phyloP scores from a whole-genome alignment of 208 protist genomes.

The Endotrypanum monterogeii region DNA sequence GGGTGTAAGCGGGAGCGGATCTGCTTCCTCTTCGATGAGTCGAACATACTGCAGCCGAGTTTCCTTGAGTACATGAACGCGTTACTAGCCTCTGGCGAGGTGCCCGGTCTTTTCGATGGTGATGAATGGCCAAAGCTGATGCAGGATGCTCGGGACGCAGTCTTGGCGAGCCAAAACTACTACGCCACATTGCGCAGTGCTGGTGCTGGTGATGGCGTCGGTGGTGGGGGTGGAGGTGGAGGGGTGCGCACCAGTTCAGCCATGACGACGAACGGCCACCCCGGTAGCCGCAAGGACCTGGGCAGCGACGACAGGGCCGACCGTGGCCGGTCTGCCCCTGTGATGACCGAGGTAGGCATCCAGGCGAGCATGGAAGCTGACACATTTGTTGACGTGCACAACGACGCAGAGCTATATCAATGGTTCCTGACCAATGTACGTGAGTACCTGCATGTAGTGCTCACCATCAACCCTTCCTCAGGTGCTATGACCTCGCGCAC shows the following conservation, averaged over 20 bases:
- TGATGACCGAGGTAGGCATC: slow-evolving; percentile 1
- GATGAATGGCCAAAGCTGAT: slow-evolving; percentile 97
- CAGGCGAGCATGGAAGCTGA: slow-evolving; percentile 20
- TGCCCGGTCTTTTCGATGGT: slow-evolving; percentile 98
- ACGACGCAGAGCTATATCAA: slow-evolving; percentile 95
- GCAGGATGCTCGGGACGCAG: slow-evolving; percentile 73
- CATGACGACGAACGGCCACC: too few relatives aligned
- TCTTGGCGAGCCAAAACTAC: slow-evolving; percentile 38
- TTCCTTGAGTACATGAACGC: slow-evolving; percentile 99
- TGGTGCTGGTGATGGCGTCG: slow-evolving; percentile 1
- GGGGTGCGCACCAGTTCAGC: too few relatives aligned
- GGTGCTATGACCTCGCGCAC: slow-evolving; percentile 95
- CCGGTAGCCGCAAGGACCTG: background rate
- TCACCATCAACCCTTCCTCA: slow-evolving; percentile 99
- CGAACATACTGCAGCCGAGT: slow-evolving; percentile 97
- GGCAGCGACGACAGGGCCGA: background rate
- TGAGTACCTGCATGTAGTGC: slow-evolving; percentile 98
- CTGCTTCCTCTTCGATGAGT: slow-evolving; percentile 99
- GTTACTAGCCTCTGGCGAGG: slow-evolving; percentile 98
- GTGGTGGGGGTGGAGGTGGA: background rate
- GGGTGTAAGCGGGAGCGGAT: slow-evolving; percentile 97
- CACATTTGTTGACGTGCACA: slow-evolving; percentile 73
- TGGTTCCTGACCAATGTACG: slow-evolving; percentile 97
- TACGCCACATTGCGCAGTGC: slow-evolving; percentile 20
- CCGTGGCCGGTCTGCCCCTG: background rate